These are phyloP conservation scores for Metschnikowia lachancei DNA, from an alignment of 805 yeast genomes.

Conservation along the genomic window DNA sequence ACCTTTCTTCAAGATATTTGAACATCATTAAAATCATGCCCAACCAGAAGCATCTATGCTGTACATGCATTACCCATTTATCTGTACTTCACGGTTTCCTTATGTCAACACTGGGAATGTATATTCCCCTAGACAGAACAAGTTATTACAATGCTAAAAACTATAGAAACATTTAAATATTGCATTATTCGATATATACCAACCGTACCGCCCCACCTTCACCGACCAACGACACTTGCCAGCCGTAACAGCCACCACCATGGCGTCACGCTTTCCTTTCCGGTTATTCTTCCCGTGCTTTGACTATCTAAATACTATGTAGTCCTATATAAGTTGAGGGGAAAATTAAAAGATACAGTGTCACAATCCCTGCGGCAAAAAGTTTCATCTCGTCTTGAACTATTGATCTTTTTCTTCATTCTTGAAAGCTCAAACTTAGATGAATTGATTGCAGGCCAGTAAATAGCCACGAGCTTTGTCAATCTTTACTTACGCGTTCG, in stretches of 20 bases:
- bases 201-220: slow-evolving; percentile 8
- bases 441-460: not conserved
- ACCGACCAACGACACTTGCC: slow-evolving; percentile 8
- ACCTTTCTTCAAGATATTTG: too few relatives aligned
- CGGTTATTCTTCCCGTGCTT: slow-evolving; percentile 11
- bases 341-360: not conserved
- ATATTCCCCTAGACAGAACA: too few relatives aligned
- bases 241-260: slow-evolving; percentile 11
- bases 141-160: too few relatives aligned
- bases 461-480: not conserved
- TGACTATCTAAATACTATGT: slow-evolving; percentile 13
- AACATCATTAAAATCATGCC: too few relatives aligned
- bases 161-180: slow-evolving; percentile 1
- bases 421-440: not conserved
- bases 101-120: too few relatives aligned
- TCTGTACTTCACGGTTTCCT: too few relatives aligned
- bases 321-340: slow-evolving; percentile 12
- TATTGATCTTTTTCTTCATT: not conserved
- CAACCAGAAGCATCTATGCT: too few relatives aligned
- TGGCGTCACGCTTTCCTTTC: slow-evolving; percentile 5
- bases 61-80: too few relatives aligned
- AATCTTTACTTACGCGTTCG: not conserved
- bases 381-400: not conserved
- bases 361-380: not conserved
- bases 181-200: slow-evolving; percentile 11